Base-by-base conservation (phyloP, 495 filamentous ascomycete genomes). In the Trichoderma erinaceum region DNA sequence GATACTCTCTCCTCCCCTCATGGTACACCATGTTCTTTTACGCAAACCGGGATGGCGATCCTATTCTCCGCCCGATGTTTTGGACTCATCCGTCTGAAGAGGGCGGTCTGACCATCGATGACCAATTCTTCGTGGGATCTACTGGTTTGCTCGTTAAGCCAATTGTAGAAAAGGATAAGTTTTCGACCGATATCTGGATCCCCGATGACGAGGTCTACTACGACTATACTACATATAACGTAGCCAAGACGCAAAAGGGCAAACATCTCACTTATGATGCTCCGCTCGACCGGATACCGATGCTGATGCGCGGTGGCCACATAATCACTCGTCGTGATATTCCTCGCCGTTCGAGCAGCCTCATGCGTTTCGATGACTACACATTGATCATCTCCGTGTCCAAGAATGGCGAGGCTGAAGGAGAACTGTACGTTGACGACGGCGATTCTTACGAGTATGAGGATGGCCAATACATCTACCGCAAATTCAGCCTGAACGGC, bases 21-120 rank as follows among this genome's bases (percentile, higher is more conserved):
- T 98, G 94, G 95, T 99, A 99, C 74, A 97, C 94, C 13, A 92
- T 92, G 21, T 99, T 98, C 85, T 92, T 94, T 68, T 88, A 94
- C 73, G 92, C 95, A 13, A 88, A 88, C 70, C 81, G 87, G 48
- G 88, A 90, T 48, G 96, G 94, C 61, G 90, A 85, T 32, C 95
- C 95, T 16, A 93, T 99, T 74, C 80, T 98, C 69, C 85, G 92
- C 58, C 95, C 95, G 12, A 90, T 97, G 73, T 98, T 91, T 80
- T 97, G 93, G 77, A 88, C 90, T 25, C 92, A 96, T 74, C 96
- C 95, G 0, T 77, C 81, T n/a, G 93, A 96, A 73, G 92, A 96
- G 76, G 82, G 81, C 48, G 92, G 92, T 46, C 94, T 97, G 70
- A 87, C 82, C 5, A 85, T 98, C 67, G 95, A 98, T 71, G 91